These are phyloP conservation scores for Nicotiana obtusifolia DNA, from an alignment of 257 asterid genomes.

Conservation along the genomic window DNA sequence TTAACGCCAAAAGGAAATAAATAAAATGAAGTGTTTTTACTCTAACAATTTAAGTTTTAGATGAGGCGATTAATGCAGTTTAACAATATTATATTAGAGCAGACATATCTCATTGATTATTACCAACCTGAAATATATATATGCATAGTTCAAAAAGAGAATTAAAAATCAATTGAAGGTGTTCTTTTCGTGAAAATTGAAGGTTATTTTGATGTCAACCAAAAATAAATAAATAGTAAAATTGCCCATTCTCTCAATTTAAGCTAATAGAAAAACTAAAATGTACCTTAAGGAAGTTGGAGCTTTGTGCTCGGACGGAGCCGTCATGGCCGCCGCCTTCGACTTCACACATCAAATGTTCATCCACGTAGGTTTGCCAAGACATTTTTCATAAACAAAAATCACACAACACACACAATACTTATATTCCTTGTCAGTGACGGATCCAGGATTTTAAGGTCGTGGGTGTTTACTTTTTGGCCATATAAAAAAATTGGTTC, in stretches of 20 bases:
- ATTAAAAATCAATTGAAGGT: too few species aligned
- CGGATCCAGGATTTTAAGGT: too few species aligned
- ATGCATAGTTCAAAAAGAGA: too few species aligned
- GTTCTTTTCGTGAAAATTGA: too few species aligned
- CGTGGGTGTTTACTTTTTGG: too few species aligned
- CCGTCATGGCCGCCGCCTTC: slow-evolving; percentile 50
- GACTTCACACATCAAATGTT: slow-evolving; percentile 52
- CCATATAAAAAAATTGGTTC: too few species aligned
- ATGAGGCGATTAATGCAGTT: not conserved
- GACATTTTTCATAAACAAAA: slow-evolving; percentile 25
- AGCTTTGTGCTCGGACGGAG: slow-evolving; percentile 49
- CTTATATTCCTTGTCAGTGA: not conserved
- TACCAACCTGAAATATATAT: not conserved
- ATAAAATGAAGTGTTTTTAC: too few species aligned
- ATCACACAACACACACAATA: not conserved
- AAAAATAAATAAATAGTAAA: too few species aligned
- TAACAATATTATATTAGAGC: not conserved
- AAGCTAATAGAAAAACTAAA: slow-evolving; percentile 20
- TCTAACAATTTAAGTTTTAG: not conserved
- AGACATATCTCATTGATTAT: not conserved
- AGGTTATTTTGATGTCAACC: too few species aligned
- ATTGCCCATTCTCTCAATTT: too few species aligned
- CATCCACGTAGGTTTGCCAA: slow-evolving; percentile 59
- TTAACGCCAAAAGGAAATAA: not conserved
- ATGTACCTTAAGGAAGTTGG: slow-evolving; percentile 31